phyloP scores from a whole-genome alignment of 1,284 basidiomycete species.

The Inonotus obliquus region DNA sequence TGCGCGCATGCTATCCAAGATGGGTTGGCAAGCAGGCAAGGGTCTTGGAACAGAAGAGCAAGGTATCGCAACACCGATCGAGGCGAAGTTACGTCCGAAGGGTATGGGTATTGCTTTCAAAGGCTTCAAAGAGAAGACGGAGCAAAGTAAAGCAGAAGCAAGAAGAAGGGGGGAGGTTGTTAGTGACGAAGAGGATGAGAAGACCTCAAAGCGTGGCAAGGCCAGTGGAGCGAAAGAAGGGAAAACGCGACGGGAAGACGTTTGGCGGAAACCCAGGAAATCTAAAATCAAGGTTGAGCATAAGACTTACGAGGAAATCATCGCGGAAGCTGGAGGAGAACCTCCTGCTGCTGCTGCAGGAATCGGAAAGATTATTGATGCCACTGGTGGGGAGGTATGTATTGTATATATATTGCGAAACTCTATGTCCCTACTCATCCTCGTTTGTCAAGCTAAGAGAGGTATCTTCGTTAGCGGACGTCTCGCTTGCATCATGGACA shows the following conservation, averaged over 20 bases:
- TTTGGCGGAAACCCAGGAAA: conserved; percentile 81
- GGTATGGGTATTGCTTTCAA: conserved; percentile 83
- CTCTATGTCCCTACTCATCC: conserved; percentile 3
- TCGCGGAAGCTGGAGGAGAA: conserved; percentile 76
- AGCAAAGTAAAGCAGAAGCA: conserved; percentile 84
- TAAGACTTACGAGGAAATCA: conserved; percentile 93
- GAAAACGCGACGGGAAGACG: conserved; percentile 60
- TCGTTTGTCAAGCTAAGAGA: conserved; percentile 58
- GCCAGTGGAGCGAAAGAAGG: conserved; percentile 45
- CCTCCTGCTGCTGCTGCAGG: conserved; percentile 47
- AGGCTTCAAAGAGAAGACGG: conserved; percentile 84
- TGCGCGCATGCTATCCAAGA: conserved; percentile 85
- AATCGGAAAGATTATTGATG: conserved; percentile 87
- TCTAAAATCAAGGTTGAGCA: conserved; percentile 83
- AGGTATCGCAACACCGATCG: conserved; percentile 87
- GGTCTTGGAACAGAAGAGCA: conserved; percentile 78
- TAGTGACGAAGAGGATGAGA: conserved; percentile 70
- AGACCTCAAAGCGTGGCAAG: conserved; percentile 39
- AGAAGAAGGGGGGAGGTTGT: conserved; percentile 66
- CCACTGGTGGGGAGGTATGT: conserved; percentile 85
- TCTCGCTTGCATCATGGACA: conserved; percentile 77
- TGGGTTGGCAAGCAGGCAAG: conserved; percentile 86
- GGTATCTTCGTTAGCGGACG: conserved; percentile 75
- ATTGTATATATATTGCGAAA: conserved; percentile 10
- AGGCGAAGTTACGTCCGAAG: conserved; percentile 78